Conservation (phyloP, 805 yeast genomes). For the Metschnikowia chrysomelidarum region DNA sequence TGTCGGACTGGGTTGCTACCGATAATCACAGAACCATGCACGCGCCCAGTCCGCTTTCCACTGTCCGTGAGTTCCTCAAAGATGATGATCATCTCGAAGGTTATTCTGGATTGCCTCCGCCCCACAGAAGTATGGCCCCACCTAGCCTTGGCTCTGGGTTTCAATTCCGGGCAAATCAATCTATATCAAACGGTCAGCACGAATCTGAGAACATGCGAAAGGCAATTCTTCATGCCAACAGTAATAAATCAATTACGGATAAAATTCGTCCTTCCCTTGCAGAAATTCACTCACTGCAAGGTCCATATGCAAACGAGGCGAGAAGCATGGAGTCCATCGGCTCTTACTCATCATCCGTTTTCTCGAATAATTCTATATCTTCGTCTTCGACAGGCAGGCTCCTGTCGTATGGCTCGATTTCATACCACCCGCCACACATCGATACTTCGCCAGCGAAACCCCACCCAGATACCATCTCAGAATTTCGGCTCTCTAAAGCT, state of each 20-base stretch:
- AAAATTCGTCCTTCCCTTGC: constrained; percentile 35
- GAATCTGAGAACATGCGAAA: constrained; percentile 1
- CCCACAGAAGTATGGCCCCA: too few relatives aligned
- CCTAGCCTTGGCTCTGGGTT: too few relatives aligned
- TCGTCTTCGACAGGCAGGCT: constrained; percentile 31
- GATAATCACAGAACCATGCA: neutral
- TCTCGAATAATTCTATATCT: constrained; percentile 36
- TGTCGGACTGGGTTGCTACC: constrained; percentile 2
- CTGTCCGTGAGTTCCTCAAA: too few relatives aligned
- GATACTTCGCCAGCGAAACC: too few relatives aligned
- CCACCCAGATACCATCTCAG: too few relatives aligned
- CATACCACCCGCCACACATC: constrained; percentile 18
- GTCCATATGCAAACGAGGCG: neutral
- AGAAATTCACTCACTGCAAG: constrained; percentile 25
- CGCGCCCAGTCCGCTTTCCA: too few relatives aligned
- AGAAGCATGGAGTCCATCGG: constrained; percentile 24
- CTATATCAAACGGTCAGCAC: neutral
- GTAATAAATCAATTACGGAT: constrained; percentile 23
- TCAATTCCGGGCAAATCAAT: too few relatives aligned
- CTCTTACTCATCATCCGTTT: constrained; percentile 32
- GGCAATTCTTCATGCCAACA: neutral
- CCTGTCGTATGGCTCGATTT: constrained; percentile 31
- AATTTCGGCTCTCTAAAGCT: too few relatives aligned
- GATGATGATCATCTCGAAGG: too few relatives aligned
- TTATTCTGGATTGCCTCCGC: too few relatives aligned